These are phyloP conservation scores for Purshia tridentata DNA, from an alignment of 306 rosid species.

Conservation along the genomic window DNA sequence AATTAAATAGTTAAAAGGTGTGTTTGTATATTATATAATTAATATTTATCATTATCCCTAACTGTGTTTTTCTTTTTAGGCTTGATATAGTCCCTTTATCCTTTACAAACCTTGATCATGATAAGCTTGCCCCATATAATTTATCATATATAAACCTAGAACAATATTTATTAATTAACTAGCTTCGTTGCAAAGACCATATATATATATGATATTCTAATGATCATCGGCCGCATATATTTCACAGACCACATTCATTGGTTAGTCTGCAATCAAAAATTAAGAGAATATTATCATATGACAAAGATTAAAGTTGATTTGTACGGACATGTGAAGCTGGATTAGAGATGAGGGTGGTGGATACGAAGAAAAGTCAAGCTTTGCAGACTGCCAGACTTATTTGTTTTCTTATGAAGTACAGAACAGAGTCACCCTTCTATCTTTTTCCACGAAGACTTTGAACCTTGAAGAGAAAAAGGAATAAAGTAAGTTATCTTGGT, in stretches of 20 bases:
- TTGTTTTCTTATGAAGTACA: neutral
- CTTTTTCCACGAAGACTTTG: slow-evolving; percentile 7
- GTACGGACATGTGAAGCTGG: slow-evolving; percentile 1
- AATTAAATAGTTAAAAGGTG: too few species aligned
- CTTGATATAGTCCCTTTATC: too few species aligned
- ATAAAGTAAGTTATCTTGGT: slow-evolving; percentile 23
- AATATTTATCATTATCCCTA: too few species aligned
- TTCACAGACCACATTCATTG: neutral
- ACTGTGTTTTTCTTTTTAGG: too few species aligned
- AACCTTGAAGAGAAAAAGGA: neutral
- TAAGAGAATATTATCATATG: neutral
- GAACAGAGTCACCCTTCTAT: neutral
- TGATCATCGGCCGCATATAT: too few species aligned
- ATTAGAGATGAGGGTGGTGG: neutral
- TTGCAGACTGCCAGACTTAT: neutral
- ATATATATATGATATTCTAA: too few species aligned
- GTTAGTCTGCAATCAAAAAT: slow-evolving; percentile 3
- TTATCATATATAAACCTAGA: too few species aligned
- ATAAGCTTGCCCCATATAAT: too few species aligned
- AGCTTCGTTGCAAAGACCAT: too few species aligned
- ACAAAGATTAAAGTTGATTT: neutral
- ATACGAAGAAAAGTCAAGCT: neutral
- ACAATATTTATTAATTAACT: too few species aligned
- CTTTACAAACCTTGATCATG: too few species aligned
- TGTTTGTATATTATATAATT: too few species aligned